phyloP scores from a whole-genome alignment of 1,284 basidiomycete species.

The Microbotryum saponariae region DNA sequence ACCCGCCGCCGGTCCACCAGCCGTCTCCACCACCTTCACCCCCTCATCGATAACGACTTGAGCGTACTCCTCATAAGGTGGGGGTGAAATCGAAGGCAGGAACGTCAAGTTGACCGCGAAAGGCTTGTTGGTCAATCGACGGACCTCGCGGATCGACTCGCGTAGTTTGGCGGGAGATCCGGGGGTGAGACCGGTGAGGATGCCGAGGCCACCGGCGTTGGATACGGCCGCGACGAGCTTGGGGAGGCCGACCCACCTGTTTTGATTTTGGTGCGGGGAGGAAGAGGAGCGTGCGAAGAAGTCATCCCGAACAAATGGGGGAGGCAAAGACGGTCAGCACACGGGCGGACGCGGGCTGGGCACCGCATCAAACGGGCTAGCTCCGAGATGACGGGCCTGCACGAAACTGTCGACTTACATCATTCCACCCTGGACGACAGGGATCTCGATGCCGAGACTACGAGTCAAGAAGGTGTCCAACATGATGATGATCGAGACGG shows the following conservation, averaged over 20 bases:
- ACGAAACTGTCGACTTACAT: slow-evolving; percentile 20
- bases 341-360: slow-evolving; percentile 8
- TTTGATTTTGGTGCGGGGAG: not conserved
- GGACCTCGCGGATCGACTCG: slow-evolving; percentile 65
- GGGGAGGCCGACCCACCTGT: slow-evolving; percentile 64
- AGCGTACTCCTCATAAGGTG: slow-evolving; percentile 62
- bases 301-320: not conserved
- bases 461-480: no score
- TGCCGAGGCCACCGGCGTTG: slow-evolving; percentile 77
- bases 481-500: no score
- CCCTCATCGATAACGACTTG: slow-evolving; percentile 75
- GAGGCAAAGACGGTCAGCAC: slow-evolving; percentile 31
- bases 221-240: slow-evolving; percentile 69
- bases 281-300: not conserved
- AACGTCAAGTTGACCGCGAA: slow-evolving; percentile 91
- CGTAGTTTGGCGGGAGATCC: slow-evolving; percentile 64
- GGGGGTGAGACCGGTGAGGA: slow-evolving; percentile 80
- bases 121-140: slow-evolving; percentile 58
- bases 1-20: slow-evolving; percentile 49
- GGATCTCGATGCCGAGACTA: slow-evolving; percentile 39
- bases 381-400: not conserved
- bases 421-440: slow-evolving; percentile 39
- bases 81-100: slow-evolving; percentile 79
- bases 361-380: not conserved
- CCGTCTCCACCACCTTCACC: slow-evolving; percentile 84